phyloP scores from a whole-genome alignment of 192 early-diverging fungal species.

The Spizellomyces punctatus region DNA sequence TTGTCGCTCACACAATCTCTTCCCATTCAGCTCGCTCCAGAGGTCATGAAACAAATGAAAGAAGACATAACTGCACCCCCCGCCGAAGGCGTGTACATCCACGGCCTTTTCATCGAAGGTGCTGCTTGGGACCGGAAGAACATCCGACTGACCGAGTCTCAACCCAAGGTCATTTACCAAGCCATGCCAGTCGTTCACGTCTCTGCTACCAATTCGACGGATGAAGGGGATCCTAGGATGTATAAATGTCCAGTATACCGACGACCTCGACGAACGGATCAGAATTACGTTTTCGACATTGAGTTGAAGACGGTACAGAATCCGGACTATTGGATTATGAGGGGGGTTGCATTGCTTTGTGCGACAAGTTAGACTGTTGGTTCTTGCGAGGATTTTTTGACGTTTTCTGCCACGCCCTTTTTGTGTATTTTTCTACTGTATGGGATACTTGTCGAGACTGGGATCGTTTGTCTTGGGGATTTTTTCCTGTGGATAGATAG shows the following conservation, averaged over 20 bases:
- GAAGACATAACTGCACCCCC: conserved; percentile 65
- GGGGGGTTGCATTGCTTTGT: conserved; percentile 59
- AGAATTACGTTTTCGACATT: conserved; percentile 67
- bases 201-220: conserved; percentile 57
- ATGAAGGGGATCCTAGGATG: conserved; percentile 62
- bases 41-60: conserved; percentile 75
- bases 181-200: conserved; percentile 65
- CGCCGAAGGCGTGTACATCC: conserved; percentile 65
- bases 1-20: background rate
- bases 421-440: too few relatives aligned
- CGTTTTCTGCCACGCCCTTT: too few relatives aligned
- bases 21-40: conserved; percentile 52
- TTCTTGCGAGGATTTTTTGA: too few relatives aligned
- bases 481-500: too few relatives aligned
- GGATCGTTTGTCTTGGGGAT: too few relatives aligned
- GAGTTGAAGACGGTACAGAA: conserved; percentile 63
- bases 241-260: conserved; percentile 67
- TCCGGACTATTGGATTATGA: conserved; percentile 68
- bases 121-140: conserved; percentile 71
- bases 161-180: conserved; percentile 65
- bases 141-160: conserved; percentile 62
- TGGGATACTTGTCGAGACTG: too few relatives aligned
- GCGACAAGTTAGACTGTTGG: conserved; percentile 27
- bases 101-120: conserved; percentile 70
- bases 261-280: conserved; percentile 58